Conservation (phyloP, 805 yeast species). For the Crinitomyces ghanaensis region DNA sequence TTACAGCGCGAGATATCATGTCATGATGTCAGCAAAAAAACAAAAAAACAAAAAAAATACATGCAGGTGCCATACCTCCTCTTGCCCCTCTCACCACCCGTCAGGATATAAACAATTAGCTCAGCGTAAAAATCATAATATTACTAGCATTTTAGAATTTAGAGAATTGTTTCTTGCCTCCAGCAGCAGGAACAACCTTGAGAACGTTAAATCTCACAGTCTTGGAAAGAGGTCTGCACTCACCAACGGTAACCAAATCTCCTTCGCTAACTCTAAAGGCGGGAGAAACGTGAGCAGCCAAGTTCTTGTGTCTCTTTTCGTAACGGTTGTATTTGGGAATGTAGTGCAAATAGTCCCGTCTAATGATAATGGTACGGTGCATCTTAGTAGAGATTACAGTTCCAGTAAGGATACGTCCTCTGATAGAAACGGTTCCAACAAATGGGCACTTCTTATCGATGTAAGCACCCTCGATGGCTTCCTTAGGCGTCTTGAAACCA, state of each 20-base stretch:
- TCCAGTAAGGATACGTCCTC: constrained; percentile 99
- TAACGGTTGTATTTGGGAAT: constrained; percentile 99
- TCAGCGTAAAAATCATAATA: too few species aligned
- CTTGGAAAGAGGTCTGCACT: constrained; percentile 99
- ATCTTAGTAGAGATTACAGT: constrained; percentile 99
- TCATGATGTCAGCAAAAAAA: too few species aligned
- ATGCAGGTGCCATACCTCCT: too few species aligned
- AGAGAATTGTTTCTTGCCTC: constrained; percentile 83
- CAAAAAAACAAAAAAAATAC: too few species aligned
- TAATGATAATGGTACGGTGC: constrained; percentile 99
- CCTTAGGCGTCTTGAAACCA: constrained; percentile 99
- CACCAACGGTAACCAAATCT: constrained; percentile 98
- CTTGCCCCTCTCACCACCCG: too few species aligned
- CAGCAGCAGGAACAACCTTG: constrained; percentile 81
- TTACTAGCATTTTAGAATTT: constrained; percentile 64
- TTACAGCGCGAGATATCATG: too few species aligned
- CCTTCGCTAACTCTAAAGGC: constrained; percentile 99
- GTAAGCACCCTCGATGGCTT: constrained; percentile 97
- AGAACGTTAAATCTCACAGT: constrained; percentile 99
- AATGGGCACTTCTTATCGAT: constrained; percentile 99
- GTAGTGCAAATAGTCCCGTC: constrained; percentile 99
- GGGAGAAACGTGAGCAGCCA: constrained; percentile 99
- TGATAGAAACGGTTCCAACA: constrained; percentile 92
- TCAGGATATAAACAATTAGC: too few species aligned
- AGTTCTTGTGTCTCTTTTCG: constrained; percentile 99